phyloP scores from a whole-genome alignment of 1,284 basidiomycete species.

The Trichosporon sp. region DNA sequence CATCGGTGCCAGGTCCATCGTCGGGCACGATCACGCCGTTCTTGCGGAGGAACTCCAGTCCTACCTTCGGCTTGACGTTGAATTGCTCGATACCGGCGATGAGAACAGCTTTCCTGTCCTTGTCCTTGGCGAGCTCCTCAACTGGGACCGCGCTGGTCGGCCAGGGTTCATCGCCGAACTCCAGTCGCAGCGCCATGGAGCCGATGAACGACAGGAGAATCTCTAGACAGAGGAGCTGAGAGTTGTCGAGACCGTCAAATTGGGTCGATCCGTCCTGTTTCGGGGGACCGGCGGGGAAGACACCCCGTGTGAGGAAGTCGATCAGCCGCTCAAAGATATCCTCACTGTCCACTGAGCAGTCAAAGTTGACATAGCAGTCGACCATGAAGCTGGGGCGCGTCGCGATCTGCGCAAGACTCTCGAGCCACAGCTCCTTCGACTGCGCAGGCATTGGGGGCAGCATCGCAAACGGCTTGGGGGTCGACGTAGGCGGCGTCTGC shows the following conservation, averaged over 20 bases:
- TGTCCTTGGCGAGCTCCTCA: conserved; percentile 68
- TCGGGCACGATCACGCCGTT: conserved; percentile 70
- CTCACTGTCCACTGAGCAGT: conserved; percentile 95
- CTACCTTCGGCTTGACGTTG: conserved; percentile 93
- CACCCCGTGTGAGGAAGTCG: conserved; percentile 84
- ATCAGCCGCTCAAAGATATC: conserved; percentile 92
- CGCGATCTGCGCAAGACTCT: conserved; percentile 80
- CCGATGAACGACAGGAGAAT: conserved; percentile 83
- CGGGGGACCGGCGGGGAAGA: conserved; percentile 64
- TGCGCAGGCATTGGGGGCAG: conserved; percentile 73
- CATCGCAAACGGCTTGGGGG: conserved; percentile 54
- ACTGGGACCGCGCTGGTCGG: conserved; percentile 62
- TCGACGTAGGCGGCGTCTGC: conserved; percentile 34
- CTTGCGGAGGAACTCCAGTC: conserved; percentile 86
- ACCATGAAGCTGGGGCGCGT: conserved; percentile 79
- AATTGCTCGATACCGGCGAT: conserved; percentile 83
- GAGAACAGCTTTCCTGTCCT: conserved; percentile 84
- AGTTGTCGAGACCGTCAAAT: conserved; percentile 67
- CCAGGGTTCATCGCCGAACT: conserved; percentile 69
- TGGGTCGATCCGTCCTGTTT: conserved; percentile 50
- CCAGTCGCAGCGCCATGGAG: conserved; percentile 79
- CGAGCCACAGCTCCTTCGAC: conserved; percentile 85
- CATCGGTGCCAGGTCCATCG: conserved; percentile 40
- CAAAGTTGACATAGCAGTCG: conserved; percentile 93
- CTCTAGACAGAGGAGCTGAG: conserved; percentile 88